A percentile compares a stretch with the other conserved stretches of the same genome.
phyloP scores from a whole-genome alignment of 2,329 filamentous ascomycete genomes.

The Cladosporium halotolerans region DNA sequence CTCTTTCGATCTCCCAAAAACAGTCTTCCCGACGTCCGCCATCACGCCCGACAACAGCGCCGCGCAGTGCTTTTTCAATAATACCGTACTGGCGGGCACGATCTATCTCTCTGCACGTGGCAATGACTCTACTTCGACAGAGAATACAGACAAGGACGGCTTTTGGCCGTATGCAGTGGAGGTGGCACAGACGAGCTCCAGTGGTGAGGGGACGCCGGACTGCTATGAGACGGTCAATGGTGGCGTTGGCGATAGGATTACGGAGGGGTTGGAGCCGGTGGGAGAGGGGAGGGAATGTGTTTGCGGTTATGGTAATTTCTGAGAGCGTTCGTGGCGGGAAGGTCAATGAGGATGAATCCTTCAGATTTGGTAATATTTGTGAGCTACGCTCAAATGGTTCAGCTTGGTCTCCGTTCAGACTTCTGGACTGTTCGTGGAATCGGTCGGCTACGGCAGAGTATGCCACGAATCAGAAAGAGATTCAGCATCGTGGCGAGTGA shows the following conservation, averaged over 20 bases:
- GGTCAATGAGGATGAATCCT: not conserved
- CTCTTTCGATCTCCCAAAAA: constrained; percentile 47
- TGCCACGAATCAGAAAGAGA: too few relatives aligned
- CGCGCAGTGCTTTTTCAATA: constrained; percentile 53
- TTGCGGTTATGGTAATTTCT: constrained; percentile 42
- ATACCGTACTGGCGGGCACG: constrained; percentile 50
- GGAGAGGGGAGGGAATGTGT: constrained; percentile 33
- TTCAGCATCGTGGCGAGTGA: too few relatives aligned
- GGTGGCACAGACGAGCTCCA: constrained; percentile 46
- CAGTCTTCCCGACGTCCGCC: constrained; percentile 43
- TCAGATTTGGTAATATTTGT: too few relatives aligned
- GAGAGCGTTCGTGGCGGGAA: not conserved
- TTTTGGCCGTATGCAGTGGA: constrained; percentile 55
- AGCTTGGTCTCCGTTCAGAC: too few relatives aligned
- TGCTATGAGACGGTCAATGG: constrained; percentile 45
- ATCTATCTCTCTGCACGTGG: constrained; percentile 43
- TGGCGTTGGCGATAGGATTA: constrained; percentile 30
- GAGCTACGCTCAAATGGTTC: too few relatives aligned
- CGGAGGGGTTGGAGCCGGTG: constrained; percentile 31
- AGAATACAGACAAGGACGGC: constrained; percentile 12
- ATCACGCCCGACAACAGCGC: constrained; percentile 41
- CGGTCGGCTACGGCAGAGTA: too few relatives aligned
- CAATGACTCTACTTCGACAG: constrained; percentile 26
- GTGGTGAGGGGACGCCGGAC: constrained; percentile 46
- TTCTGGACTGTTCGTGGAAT: too few relatives aligned